Evolutionary conservation across 768 basidiomycete species (phyloP).

Genomic region (Megacollybia marginata): DNA sequence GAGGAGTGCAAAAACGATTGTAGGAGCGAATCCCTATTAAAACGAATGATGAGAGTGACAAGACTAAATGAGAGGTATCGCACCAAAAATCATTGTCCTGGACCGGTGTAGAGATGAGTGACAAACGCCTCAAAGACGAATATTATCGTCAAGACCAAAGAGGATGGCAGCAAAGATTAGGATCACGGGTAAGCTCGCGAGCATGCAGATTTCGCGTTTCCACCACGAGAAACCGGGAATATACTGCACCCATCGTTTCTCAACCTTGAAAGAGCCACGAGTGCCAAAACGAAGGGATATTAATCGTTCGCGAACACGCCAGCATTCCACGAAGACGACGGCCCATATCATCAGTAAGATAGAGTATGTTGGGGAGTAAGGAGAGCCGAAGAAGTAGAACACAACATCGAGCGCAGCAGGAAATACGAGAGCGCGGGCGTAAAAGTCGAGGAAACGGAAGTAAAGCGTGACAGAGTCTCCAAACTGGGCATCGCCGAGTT

Average conservation of each 20-base stretch:
- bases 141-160: slow-evolving; percentile 68
- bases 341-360: slow-evolving; percentile 77
- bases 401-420: slow-evolving; percentile 65
- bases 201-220: slow-evolving; percentile 59
- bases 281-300: slow-evolving; percentile 82
- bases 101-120: slow-evolving; percentile 80
- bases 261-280: slow-evolving; percentile 68
- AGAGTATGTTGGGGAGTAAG: slow-evolving; percentile 77
- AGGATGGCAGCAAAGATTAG: slow-evolving; percentile 65
- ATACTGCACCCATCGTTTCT: slow-evolving; percentile 60
- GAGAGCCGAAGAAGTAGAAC: slow-evolving; percentile 62
- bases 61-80: slow-evolving; percentile 19
- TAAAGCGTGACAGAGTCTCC: slow-evolving; percentile 83
- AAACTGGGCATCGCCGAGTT: slow-evolving; percentile 38
- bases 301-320: slow-evolving; percentile 80
- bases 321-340: slow-evolving; percentile 82
- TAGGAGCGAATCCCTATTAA: slow-evolving; percentile 68
- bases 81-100: slow-evolving; percentile 73
- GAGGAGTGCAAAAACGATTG: slow-evolving; percentile 70
- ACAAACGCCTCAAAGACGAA: slow-evolving; percentile 90
- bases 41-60: slow-evolving; percentile 20
- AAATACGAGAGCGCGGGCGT: slow-evolving; percentile 72
- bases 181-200: slow-evolving; percentile 68
- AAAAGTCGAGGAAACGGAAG: slow-evolving; percentile 84
- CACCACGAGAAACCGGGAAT: slow-evolving; percentile 60